Conservation (phyloP, 257 asterid genomes). For the Lavandula angustifolia region DNA sequence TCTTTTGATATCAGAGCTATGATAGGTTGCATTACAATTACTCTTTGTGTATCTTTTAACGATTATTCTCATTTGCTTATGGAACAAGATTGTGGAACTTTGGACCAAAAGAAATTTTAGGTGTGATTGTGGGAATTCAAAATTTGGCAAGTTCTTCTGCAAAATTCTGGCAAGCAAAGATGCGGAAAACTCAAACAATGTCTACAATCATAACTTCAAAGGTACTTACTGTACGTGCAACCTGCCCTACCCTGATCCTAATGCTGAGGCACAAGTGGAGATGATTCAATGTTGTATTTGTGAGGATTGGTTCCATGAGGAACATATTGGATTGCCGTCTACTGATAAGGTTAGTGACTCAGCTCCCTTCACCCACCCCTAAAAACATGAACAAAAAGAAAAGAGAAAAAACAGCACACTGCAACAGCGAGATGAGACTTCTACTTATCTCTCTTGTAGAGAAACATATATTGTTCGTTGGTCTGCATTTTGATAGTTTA, state of each 20-base stretch:
- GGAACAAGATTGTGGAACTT: conserved; percentile 75
- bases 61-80: conserved; percentile 30
- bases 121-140: conserved; percentile 99
- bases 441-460: neutral
- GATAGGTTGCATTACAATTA: neutral
- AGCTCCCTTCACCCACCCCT: neutral
- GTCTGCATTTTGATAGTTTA: neutral
- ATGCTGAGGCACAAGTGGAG: conserved; percentile 83
- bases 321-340: conserved; percentile 71
- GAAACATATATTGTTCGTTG: neutral
- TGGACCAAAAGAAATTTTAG: conserved; percentile 94
- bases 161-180: conserved; percentile 84
- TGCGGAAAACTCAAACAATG: conserved; percentile 58
- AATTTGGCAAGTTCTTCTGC: conserved; percentile 81
- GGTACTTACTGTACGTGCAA: conserved; percentile 92
- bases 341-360: conserved; percentile 56
- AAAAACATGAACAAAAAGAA: neutral
- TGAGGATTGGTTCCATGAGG: conserved; percentile 99
- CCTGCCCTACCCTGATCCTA: conserved; percentile 89
- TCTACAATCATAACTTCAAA: conserved; percentile 86
- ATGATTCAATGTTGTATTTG: conserved; percentile 92
- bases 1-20: no score
- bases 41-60: conserved; percentile 8
- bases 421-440: neutral
- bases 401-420: neutral